Conservation (phyloP, 441 rosid genomes). For the Erodium texanum region DNA sequence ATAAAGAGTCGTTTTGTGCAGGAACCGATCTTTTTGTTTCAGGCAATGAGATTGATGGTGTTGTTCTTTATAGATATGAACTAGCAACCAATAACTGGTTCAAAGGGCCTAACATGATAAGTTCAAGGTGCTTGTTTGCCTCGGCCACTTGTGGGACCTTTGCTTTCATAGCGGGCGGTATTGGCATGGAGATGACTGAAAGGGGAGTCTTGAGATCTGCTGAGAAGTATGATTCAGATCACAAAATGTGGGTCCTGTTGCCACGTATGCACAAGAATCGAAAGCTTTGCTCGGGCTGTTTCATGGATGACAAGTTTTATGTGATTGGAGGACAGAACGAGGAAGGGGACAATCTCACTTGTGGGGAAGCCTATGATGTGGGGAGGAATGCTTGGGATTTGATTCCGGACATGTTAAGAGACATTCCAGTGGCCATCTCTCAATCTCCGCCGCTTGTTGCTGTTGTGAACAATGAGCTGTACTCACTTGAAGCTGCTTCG, state of each 20-base stretch:
- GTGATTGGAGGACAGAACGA: constrained; percentile 71
- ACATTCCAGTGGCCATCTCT: constrained; percentile 33
- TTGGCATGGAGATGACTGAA: constrained; percentile 18
- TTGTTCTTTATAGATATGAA: constrained; percentile 69
- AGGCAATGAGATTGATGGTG: constrained; percentile 53
- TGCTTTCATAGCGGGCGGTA: constrained; percentile 76
- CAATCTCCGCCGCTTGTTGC: constrained; percentile 87
- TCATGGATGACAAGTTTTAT: constrained; percentile 60
- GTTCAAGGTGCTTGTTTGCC: constrained; percentile 67
- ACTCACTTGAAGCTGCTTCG: constrained; percentile 58
- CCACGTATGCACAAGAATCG: constrained; percentile 40
- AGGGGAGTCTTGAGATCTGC: constrained; percentile 43
- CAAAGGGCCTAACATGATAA: constrained; percentile 63
- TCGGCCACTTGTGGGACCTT: constrained; percentile 56
- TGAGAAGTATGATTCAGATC: constrained; percentile 54
- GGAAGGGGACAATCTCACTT: constrained; percentile 35
- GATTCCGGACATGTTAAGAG: constrained; percentile 52
- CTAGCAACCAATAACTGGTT: constrained; percentile 57
- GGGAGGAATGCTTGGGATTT: constrained; percentile 44
- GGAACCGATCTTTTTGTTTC: constrained; percentile 74
- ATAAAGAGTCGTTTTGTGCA: constrained; percentile 71
- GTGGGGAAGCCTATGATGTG: constrained; percentile 67
- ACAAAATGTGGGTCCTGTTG: constrained; percentile 61
- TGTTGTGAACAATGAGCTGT: constrained; percentile 58
- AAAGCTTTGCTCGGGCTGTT: constrained; percentile 63